Base-by-base conservation (phyloP, 2,329 filamentous ascomycete genomes). In the Fusarium sp. region DNA sequence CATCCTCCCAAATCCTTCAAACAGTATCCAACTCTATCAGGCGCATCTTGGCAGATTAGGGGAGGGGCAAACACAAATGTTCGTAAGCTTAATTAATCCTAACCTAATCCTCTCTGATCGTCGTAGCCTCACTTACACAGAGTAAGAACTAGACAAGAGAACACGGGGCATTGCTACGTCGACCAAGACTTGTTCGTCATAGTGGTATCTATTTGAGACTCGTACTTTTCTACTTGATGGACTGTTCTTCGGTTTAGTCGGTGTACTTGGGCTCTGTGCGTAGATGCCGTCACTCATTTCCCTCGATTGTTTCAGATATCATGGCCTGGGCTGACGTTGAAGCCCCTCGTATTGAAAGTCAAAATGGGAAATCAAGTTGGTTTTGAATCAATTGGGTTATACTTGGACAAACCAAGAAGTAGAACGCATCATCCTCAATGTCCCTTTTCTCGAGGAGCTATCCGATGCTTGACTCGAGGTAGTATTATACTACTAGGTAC, bases 241-340 rank as follows among this genome's bases (percentile, higher is more conserved):
- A 17, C 33, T n/a, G 31, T 51, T 42, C 46, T 54, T 43, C n/a
- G n/a, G 14, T 46, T 39, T 40, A 24, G 40, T 7, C 39, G 15
- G 38, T 33, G 34, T 20, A 36, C 5, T 7, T 13, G 24, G 40
- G 26, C 31, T 40, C 31, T 39, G 45, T 65, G 60, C 53, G 38
- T 22, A n/a, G 22, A 36, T 39, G 22, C 53, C 60, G 38, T 60
- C 53, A 44, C 40, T 40, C 40, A 65, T 53, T 65, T 65, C 62
- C 43, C 40, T 36, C 38, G n/a, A 18, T 22, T 43, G 62, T 66
- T 65, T 65, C 62, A 65, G 36, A 64, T 44, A 20, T 9, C 38
- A 24, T n/a, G 24, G 43, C 22, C 20, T 52, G 24, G 22, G 20
- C 40, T 59, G 61, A 20, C 58, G 26, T 39, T 36, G 33, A 36